A percentile compares a stretch with the other conserved stretches of the same genome.
Conservation (phyloP, 345 rosid species). For the Hibiscus tridactylites region DNA sequence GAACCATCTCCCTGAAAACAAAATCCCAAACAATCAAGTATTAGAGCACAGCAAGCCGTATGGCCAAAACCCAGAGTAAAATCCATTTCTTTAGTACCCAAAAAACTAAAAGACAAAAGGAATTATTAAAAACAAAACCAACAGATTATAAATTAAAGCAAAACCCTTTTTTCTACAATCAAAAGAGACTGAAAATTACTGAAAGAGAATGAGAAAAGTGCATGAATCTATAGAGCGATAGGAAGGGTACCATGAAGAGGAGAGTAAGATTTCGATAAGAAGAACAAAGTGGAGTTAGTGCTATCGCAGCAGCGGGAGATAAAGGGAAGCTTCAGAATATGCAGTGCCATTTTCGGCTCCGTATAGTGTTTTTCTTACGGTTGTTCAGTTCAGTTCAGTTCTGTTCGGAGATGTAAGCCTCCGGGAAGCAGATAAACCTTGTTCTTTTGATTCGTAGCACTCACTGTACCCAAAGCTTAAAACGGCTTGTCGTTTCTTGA, state of each 20-base stretch:
- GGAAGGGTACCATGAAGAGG: constrained; percentile 23
- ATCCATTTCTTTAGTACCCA: not conserved
- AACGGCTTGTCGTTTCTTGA: not conserved
- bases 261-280: constrained; percentile 28
- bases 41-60: not conserved
- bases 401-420: not conserved
- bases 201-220: not conserved
- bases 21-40: not conserved
- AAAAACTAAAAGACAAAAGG: not conserved
- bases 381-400: not conserved
- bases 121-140: not conserved
- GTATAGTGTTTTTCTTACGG: not conserved
- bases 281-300: constrained; percentile 16
- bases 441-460: not conserved
- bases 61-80: not conserved
- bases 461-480: not conserved
- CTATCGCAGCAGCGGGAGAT: constrained; percentile 20
- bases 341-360: constrained; percentile 31
- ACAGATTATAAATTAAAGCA: not conserved
- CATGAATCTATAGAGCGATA: not conserved
- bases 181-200: constrained; percentile 24
- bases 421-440: not conserved
- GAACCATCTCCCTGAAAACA: constrained; percentile 36
- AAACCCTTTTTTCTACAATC: not conserved
- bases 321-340: constrained; percentile 32